Evolutionary conservation across 2,329 filamentous ascomycete genomes (phyloP), one percentile per base, ranked within the genome.

Genomic region (Fusarium sulawesiense): DNA sequence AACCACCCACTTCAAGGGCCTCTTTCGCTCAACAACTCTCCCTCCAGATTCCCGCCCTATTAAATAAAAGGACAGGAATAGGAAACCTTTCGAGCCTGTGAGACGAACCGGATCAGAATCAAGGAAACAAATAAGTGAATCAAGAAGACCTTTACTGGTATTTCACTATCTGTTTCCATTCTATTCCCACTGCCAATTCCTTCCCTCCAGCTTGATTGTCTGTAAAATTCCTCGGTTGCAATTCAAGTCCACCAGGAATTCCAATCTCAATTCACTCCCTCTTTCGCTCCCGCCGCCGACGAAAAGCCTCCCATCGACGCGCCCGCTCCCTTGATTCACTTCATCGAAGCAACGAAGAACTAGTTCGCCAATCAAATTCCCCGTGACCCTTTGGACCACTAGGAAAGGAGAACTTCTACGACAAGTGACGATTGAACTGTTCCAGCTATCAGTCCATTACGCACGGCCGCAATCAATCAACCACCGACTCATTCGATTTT

Each of bases 191-290:
- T 62, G 57, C 64, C 49, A 59, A 66, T 48, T 44, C 66, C 64
- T 56, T 62, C 65, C 56, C 68, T 71, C 66, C 56, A 65, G 53
- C 70, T 68, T 58, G 29, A 30, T 58, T 60, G 64, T 70, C 60
- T 71, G 70, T 56, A 49, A 64, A 80, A 83, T 84, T 83, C 82
- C 82, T 82, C 78, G 78, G 77, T 76, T 77, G 23, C 34, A 41
- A 20, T 40, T 53, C 49, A 53, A 42, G 29, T 77, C 76, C 77
- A 78, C 77, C 76, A 81, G 79, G 81, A 83, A 83, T 81, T 80
- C 77, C 75, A 66, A 57, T 48, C 61, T 63, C 45, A 66, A 66
- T 69, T 66, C 70, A 70, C 71, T 74, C 71, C 67, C 73, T 73
- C 55, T 30, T 25, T 46, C 32, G 58, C 55, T 72, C 68, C 59